phyloP scores from a whole-genome alignment of 179 eudicot species.

The Corrigiola litoralis region DNA sequence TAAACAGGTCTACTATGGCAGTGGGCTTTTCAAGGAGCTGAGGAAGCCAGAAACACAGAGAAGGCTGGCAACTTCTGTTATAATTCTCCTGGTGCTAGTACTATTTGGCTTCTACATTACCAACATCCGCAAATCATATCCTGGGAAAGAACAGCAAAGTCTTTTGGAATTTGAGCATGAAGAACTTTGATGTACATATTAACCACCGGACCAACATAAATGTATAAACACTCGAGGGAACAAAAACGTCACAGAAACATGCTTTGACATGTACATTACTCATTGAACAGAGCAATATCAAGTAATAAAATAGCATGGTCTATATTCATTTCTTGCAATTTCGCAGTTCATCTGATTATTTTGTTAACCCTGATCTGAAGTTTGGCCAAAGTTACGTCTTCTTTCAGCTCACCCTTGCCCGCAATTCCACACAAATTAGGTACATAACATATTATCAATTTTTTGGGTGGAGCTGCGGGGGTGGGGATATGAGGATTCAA shows the following conservation, averaged over 20 bases:
- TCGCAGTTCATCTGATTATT: no score
- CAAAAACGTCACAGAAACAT: neutral
- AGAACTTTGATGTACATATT: neutral
- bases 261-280: constrained; percentile 5
- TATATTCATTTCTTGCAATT: no score
- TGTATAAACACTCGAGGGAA: constrained; percentile 6
- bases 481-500: no score
- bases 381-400: no score
- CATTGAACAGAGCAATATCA: neutral
- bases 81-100: constrained; percentile 21
- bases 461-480: no score
- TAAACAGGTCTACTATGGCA: constrained; percentile 1
- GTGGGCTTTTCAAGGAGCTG: constrained; percentile 25
- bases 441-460: no score
- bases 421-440: no score
- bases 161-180: neutral
- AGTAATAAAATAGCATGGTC: constrained; percentile 4
- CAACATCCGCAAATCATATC: constrained; percentile 17
- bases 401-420: no score
- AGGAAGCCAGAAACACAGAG: constrained; percentile 32
- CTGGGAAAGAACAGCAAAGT: constrained; percentile 8
- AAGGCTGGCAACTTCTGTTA: constrained; percentile 26
- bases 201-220: neutral
- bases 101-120: constrained; percentile 29
- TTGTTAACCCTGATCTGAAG: no score